Evolutionary conservation across 2,329 filamentous ascomycete species (phyloP).

Genomic region (Didymella keratinophila): DNA sequence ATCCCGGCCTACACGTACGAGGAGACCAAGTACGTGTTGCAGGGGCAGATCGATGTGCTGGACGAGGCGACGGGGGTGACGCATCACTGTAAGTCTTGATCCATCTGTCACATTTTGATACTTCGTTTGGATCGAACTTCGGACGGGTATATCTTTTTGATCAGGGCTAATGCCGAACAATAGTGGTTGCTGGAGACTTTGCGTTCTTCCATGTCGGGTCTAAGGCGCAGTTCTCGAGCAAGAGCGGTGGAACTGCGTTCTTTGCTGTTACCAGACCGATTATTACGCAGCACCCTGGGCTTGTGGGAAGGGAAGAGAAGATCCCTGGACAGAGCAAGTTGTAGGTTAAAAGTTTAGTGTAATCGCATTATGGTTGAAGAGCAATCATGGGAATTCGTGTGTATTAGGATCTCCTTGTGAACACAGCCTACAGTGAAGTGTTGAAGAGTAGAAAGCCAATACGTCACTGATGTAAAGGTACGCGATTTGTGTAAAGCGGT

Average conservation of each 20-base stretch:
- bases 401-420: too few species aligned
- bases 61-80: conserved; percentile 37
- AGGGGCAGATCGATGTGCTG: conserved; percentile 36
- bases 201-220: conserved; percentile 38
- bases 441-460: too few species aligned
- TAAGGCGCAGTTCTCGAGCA: conserved; percentile 36
- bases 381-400: too few species aligned
- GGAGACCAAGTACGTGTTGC: conserved; percentile 38
- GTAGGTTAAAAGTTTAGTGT: background rate
- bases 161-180: too few species aligned
- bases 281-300: conserved; percentile 27
- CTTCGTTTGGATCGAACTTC: too few species aligned
- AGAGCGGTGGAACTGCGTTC: conserved; percentile 33
- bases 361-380: too few species aligned
- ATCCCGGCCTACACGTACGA: conserved; percentile 35
- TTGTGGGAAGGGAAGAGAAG: conserved; percentile 33
- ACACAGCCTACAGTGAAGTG: too few species aligned
- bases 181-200: conserved; percentile 37
- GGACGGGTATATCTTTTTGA: too few species aligned
- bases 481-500: too few species aligned
- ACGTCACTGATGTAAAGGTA: too few species aligned
- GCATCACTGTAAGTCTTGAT: conserved; percentile 24
- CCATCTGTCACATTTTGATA: too few species aligned
- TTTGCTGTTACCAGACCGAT: conserved; percentile 36
- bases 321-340: conserved; percentile 5